Evolutionary conservation across 208 protist genomes (phyloP).

Genomic region (Naegleria lovaniensis): DNA sequence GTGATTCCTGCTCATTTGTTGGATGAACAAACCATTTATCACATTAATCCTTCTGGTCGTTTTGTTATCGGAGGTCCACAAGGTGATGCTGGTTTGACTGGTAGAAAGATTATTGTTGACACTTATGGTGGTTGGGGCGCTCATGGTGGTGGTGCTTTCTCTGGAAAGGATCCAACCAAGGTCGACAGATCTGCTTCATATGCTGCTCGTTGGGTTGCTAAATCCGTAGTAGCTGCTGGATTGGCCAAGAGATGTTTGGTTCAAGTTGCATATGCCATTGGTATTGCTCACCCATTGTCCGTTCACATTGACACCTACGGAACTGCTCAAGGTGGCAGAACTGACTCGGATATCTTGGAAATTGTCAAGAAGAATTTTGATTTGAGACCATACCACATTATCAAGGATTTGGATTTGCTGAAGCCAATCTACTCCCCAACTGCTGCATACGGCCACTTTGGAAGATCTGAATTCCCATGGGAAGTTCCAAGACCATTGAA

Average conservation of each 20-base stretch:
- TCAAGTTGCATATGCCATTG: slow-evolving; percentile 98
- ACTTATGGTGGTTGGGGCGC: slow-evolving; percentile 99
- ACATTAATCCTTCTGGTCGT: slow-evolving; percentile 97
- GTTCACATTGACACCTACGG: slow-evolving; percentile 98
- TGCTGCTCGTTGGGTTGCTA: slow-evolving; percentile 97
- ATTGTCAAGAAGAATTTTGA: slow-evolving; percentile 97
- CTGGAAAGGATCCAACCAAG: slow-evolving; percentile 99
- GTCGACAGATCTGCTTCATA: slow-evolving; percentile 99
- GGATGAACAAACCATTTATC: slow-evolving; percentile 89
- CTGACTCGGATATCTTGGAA: slow-evolving; percentile 53
- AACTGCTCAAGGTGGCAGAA: slow-evolving; percentile 59
- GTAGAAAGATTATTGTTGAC: slow-evolving; percentile 99
- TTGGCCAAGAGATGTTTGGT: slow-evolving; percentile 87
- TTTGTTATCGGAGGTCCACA: slow-evolving; percentile 99
- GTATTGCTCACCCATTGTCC: slow-evolving; percentile 92
- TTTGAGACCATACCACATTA: slow-evolving; percentile 92
- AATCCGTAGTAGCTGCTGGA: slow-evolving; percentile 91
- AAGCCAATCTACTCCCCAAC: slow-evolving; percentile 94
- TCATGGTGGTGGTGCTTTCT: slow-evolving; percentile 99
- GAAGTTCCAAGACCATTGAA: slow-evolving; percentile 57
- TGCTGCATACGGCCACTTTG: slow-evolving; percentile 97
- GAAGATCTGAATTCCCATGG: slow-evolving; percentile 95
- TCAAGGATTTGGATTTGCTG: slow-evolving; percentile 86
- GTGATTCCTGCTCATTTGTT: slow-evolving; percentile 87
- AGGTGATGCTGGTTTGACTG: slow-evolving; percentile 98